Conservation (phyloP, 2,329 filamentous ascomycete genomes). For the Chrysoporthe puriensis region DNA sequence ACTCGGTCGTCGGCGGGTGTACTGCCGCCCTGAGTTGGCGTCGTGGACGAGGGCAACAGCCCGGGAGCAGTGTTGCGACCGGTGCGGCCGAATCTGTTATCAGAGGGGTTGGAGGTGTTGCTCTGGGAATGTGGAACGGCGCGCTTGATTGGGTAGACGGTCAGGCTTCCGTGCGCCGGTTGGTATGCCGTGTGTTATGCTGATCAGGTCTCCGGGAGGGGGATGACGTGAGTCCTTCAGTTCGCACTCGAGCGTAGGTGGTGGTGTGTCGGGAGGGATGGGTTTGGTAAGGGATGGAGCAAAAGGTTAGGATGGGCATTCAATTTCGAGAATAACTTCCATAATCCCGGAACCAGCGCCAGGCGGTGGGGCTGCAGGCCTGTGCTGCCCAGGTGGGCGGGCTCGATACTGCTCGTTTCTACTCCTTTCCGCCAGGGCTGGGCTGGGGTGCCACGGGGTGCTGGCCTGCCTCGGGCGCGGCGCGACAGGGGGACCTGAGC, state of each 20-base stretch:
- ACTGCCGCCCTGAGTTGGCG: slow-evolving; percentile 1
- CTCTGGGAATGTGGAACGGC: slow-evolving; percentile 1
- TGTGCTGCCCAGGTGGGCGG: background rate
- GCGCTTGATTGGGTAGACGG: background rate
- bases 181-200: background rate
- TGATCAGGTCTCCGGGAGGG: background rate
- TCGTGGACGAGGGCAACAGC: background rate
- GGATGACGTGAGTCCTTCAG: slow-evolving; percentile 2
- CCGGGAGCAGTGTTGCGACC: background rate
- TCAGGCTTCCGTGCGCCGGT: background rate
- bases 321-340: slow-evolving; percentile 14
- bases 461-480: slow-evolving; percentile 1
- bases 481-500: background rate
- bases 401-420: background rate
- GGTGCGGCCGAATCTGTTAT: slow-evolving; percentile 1
- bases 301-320: slow-evolving; percentile 7
- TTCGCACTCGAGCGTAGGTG: background rate
- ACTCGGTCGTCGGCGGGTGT: background rate
- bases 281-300: slow-evolving; percentile 11
- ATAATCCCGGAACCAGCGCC: slow-evolving; percentile 5
- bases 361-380: slow-evolving; percentile 3
- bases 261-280: slow-evolving; percentile 10
- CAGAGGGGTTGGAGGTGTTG: background rate
- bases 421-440: slow-evolving; percentile 11
- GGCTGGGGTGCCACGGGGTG: background rate